Base-by-base conservation (phyloP, 805 yeast genomes). In the Brettanomyces sp. region DNA sequence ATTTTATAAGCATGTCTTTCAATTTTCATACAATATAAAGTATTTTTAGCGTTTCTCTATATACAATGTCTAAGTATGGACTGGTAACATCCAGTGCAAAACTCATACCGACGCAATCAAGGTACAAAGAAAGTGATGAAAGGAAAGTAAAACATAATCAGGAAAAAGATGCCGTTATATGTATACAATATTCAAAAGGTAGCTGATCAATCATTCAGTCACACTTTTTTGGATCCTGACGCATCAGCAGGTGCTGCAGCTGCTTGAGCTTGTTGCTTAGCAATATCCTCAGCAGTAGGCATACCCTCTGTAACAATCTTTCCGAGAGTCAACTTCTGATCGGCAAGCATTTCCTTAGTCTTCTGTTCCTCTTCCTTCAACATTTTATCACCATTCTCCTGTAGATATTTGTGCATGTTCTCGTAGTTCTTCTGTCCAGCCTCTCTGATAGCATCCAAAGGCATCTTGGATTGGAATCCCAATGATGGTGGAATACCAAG, bases 381-480 rank as follows among this genome's bases (percentile, higher is more conserved):
- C 57, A 86, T 72, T 65, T 84, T 80, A 44, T 69, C 74, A 46
- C 77, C 79, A 60, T 77, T 74, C 57, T 76, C 82, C 51, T 72
- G 65, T 56, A 77, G 67, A 57, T 74, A 77, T 54, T 65, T 74
- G 68, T 81, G 80, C 79, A 88, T 85, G 55, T 80, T 79, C 56
- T 82, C 80, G 64, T 88, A 91, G 64, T 86, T 88, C 69, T 80
- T 78, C 66, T 88, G 95, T 56, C 96, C 96, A 62, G 86, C 91
- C 62, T 88, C 95, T 63, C 97, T 84, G 54, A 90, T 80, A 46
- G 79, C 63, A 66, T 91, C 99, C 62, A 89, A 75, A 30, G 96
- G 96, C 82, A 83, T 79, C 67, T 80, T 79, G 50, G 82, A 82
- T n/a, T 58, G 56, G 24, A 47, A 48, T 49, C 54, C 55, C 41